Percentiles rank a stretch among this genome's conserved stretches.
Conservation (phyloP, 441 rosid species). For the Erodium texanum region DNA sequence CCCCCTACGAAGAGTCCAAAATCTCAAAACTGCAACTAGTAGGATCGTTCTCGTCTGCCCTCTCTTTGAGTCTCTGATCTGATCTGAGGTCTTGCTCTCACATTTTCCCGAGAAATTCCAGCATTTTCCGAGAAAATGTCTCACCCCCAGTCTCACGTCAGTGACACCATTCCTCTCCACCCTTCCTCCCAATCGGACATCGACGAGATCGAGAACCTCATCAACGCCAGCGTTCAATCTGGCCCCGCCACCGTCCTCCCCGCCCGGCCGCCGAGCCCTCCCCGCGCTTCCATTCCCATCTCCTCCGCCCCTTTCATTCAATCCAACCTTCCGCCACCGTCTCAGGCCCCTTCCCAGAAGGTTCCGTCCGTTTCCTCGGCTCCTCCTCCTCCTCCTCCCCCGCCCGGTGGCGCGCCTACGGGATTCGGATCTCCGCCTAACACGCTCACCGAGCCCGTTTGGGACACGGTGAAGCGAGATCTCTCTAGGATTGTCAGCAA, state of each 20-base stretch:
- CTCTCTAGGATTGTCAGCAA: too few species aligned
- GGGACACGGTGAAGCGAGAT: too few species aligned
- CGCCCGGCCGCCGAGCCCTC: constrained; percentile 51
- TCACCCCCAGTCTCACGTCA: constrained; percentile 2
- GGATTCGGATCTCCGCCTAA: too few species aligned
- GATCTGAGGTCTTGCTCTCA: too few species aligned
- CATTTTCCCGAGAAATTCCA: background rate
- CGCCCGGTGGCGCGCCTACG: too few species aligned
- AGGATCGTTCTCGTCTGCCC: too few species aligned
- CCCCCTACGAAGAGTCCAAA: too few species aligned
- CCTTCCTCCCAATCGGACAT: constrained; percentile 86
- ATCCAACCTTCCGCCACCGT: constrained; percentile 51
- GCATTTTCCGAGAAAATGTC: constrained; percentile 33
- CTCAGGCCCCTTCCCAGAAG: constrained; percentile 21
- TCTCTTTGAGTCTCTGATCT: too few species aligned
- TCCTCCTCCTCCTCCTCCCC: too few species aligned
- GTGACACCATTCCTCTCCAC: constrained; percentile 70
- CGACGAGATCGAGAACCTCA: constrained; percentile 89
- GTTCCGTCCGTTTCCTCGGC: constrained; percentile 33
- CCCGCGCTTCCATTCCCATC: constrained; percentile 54
- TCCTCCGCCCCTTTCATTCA: constrained; percentile 59
- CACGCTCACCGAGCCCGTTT: too few species aligned
- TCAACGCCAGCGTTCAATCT: constrained; percentile 56
- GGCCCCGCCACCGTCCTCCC: constrained; percentile 59
- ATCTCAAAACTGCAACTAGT: too few species aligned